These are phyloP conservation scores for Candida smagusa DNA, from an alignment of 1,139 yeast genomes.

Conservation along the genomic window DNA sequence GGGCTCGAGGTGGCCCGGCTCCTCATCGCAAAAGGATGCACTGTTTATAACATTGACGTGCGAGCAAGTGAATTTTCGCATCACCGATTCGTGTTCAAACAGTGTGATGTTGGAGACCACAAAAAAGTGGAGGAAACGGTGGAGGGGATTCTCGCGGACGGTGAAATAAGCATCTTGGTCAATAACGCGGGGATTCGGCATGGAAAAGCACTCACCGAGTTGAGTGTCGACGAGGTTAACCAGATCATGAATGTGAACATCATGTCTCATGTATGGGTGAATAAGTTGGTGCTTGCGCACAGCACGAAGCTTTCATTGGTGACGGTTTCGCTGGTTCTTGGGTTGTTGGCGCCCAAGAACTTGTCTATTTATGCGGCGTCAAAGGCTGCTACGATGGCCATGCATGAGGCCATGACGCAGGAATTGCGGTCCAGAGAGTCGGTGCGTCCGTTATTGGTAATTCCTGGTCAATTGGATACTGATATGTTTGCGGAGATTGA, in stretches of 20 bases:
- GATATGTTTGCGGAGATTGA: constrained; percentile 59
- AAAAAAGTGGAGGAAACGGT: constrained; percentile 21
- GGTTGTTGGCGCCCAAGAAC: constrained; percentile 66
- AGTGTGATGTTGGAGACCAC: constrained; percentile 52
- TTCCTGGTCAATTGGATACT: constrained; percentile 68
- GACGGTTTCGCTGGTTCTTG: constrained; percentile 67
- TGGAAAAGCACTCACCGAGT: constrained; percentile 36
- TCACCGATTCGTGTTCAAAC: constrained; percentile 16
- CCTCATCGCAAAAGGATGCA: constrained; percentile 29
- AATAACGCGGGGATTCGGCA: constrained; percentile 78
- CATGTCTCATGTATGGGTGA: constrained; percentile 51
- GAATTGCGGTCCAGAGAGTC: constrained; percentile 35
- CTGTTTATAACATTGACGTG: constrained; percentile 49
- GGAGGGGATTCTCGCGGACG: constrained; percentile 22
- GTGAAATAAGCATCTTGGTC: constrained; percentile 50
- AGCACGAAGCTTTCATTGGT: constrained; percentile 47
- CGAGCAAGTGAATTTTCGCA: constrained; percentile 22
- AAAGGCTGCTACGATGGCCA: constrained; percentile 58
- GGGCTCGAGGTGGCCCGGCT: constrained; percentile 45
- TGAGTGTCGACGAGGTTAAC: constrained; percentile 29
- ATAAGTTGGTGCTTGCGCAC: constrained; percentile 38
- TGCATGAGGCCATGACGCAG: constrained; percentile 56
- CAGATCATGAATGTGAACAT: constrained; percentile 53
- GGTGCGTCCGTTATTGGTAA: constrained; percentile 47
- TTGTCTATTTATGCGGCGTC: constrained; percentile 64